These are phyloP conservation scores for Neurospora hispaniola DNA, from an alignment of 495 filamentous ascomycete species.

Conservation along the genomic window DNA sequence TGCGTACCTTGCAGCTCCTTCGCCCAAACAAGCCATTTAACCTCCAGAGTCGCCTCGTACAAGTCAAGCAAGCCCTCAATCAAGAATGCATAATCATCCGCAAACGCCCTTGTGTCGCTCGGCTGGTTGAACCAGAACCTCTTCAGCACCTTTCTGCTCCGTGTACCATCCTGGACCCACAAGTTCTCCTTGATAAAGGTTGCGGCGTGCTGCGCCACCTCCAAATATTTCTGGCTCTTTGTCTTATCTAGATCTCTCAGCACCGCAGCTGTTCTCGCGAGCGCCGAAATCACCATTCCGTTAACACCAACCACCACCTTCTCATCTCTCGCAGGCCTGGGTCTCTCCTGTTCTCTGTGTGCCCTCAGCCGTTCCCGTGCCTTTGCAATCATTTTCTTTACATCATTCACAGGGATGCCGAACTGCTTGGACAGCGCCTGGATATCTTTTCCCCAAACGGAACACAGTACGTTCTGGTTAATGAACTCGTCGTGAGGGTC, in stretches of 20 bases:
- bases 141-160: constrained; percentile 43
- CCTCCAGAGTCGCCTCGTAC: constrained; percentile 80
- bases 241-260: constrained; percentile 50
- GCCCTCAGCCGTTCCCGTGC: constrained; percentile 61
- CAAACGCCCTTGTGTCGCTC: constrained; percentile 67
- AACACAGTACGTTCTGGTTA: constrained; percentile 54
- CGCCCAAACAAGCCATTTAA: constrained; percentile 70
- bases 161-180: constrained; percentile 43
- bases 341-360: constrained; percentile 64
- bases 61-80: constrained; percentile 76
- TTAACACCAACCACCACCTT: constrained; percentile 87
- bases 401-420: constrained; percentile 62
- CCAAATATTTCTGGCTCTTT: constrained; percentile 44
- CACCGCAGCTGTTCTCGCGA: constrained; percentile 62
- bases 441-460: constrained; percentile 34
- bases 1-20: constrained; percentile 65
- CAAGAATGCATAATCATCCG: constrained; percentile 91
- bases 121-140: constrained; percentile 61
- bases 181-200: constrained; percentile 70
- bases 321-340: constrained; percentile 75
- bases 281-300: constrained; percentile 75
- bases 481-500: constrained; percentile 92
- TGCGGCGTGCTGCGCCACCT: constrained; percentile 58
- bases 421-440: constrained; percentile 66
- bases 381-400: constrained; percentile 55